Base-by-base conservation (phyloP, 1,139 yeast genomes). In the Kurtzmaniella quercitrusa region DNA sequence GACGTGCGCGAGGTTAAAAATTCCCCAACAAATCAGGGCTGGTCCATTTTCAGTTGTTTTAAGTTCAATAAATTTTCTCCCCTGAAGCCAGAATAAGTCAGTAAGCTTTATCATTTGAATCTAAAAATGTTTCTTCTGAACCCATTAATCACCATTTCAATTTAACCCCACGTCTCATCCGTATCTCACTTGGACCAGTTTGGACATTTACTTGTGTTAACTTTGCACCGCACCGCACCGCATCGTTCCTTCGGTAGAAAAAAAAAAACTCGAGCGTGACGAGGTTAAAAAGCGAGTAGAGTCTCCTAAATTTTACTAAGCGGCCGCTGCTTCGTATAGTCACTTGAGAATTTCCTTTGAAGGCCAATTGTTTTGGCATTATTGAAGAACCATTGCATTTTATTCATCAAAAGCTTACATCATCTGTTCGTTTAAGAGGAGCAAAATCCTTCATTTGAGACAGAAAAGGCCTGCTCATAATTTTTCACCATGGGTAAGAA, bases 401-500 rank as follows among this genome's bases (percentile, higher is more conserved):
- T n/a, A n/a, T n/a, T n/a, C n/a, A n/a, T n/a, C n/a, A n/a, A n/a
- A n/a, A n/a, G n/a, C n/a, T n/a, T n/a, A n/a, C n/a, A n/a, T n/a
- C n/a, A n/a, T n/a, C n/a, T n/a, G n/a, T n/a, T n/a, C n/a, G n/a
- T n/a, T n/a, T n/a, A n/a, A n/a, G n/a, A n/a, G n/a, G n/a, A n/a
- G n/a, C n/a, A n/a, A n/a, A n/a, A n/a, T n/a, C n/a, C n/a, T n/a
- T n/a, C n/a, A n/a, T n/a, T n/a, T n/a, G n/a, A n/a, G n/a, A n/a
- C n/a, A n/a, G n/a, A 9, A 23, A 23, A 23, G 30, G 30, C 12
- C 35, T 33, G 12, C 35, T 16, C 17, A 33, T 7, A 33, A 33
- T 5, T 18, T 33, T 33, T 7, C 17, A 33, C 4, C 26, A 42
- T 42, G 45, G 45, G 40, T 8, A 42, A 42, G 40, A 42, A 42